Conservation (phyloP, 441 rosid genomes). For the Croton setiger region DNA sequence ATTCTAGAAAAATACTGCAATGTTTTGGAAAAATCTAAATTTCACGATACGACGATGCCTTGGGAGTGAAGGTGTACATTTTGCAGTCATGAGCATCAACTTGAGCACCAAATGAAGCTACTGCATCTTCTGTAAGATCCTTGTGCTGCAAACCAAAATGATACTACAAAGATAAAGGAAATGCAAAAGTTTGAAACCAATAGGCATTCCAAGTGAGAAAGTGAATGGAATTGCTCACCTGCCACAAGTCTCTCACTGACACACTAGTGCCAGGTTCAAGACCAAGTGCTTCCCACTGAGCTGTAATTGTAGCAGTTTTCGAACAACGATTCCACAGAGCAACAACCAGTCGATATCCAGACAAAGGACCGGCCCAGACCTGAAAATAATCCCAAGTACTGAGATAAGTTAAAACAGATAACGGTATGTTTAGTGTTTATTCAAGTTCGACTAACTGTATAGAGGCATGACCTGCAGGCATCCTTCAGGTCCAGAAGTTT, state of each 20-base stretch:
- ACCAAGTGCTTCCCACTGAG: constrained; percentile 64
- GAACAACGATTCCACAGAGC: constrained; percentile 91
- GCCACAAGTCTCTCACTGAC: constrained; percentile 75
- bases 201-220: background rate
- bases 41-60: background rate
- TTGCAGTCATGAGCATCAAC: constrained; percentile 70
- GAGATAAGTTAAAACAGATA: background rate
- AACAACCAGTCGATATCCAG: constrained; percentile 63
- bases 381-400: constrained; percentile 21
- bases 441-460: background rate
- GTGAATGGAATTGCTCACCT: constrained; percentile 34
- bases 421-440: background rate
- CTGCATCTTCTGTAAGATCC: constrained; percentile 39
- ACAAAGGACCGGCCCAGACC: constrained; percentile 95
- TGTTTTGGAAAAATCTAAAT: background rate
- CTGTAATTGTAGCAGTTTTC: constrained; percentile 57
- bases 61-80: constrained; percentile 62
- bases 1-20: background rate
- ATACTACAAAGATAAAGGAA: background rate
- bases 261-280: constrained; percentile 60
- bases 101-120: constrained; percentile 52
- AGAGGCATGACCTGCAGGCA: constrained; percentile 62
- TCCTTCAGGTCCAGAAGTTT: constrained; percentile 46
- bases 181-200: constrained; percentile 1
- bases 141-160: constrained; percentile 42